A percentile compares a stretch with the other conserved stretches of the same genome.
Evolutionary conservation across 306 rosid genomes (phyloP).

Genomic region (Cucurbita maxima): DNA sequence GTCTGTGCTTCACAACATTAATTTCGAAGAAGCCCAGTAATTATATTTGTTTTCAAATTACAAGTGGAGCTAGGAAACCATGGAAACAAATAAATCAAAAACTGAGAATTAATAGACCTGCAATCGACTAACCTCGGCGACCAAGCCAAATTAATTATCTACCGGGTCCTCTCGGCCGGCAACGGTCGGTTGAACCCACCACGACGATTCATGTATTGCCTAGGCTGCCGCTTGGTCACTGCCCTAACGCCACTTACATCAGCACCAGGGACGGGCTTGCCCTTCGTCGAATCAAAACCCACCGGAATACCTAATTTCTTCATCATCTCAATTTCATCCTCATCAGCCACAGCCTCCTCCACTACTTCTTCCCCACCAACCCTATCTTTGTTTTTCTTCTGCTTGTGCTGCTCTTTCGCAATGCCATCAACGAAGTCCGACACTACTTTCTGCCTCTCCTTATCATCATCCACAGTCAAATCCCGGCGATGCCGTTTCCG

Average conservation of each 20-base stretch:
- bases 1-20: background rate
- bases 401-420: conserved; percentile 46
- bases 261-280: conserved; percentile 78
- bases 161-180: conserved; percentile 88
- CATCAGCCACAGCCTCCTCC: conserved; percentile 24
- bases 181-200: conserved; percentile 97
- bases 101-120: background rate
- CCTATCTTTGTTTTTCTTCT: conserved; percentile 20
- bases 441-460: conserved; percentile 49
- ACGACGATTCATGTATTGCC: conserved; percentile 96
- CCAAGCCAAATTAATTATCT: conserved; percentile 4
- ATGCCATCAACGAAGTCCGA: conserved; percentile 75
- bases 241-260: conserved; percentile 79
- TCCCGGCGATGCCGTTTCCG: conserved; percentile 69
- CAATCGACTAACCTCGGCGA: background rate
- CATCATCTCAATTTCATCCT: conserved; percentile 92
- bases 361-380: conserved; percentile 15
- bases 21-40: background rate
- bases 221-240: conserved; percentile 75
- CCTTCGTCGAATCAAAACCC: conserved; percentile 85
- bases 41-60: background rate
- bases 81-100: background rate
- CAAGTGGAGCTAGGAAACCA: background rate
- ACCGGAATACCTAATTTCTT: conserved; percentile 75
- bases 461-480: conserved; percentile 36